Evolutionary conservation across 2,329 filamentous ascomycete species (phyloP).

Genomic region (Ascocoryne sarcoides): DNA sequence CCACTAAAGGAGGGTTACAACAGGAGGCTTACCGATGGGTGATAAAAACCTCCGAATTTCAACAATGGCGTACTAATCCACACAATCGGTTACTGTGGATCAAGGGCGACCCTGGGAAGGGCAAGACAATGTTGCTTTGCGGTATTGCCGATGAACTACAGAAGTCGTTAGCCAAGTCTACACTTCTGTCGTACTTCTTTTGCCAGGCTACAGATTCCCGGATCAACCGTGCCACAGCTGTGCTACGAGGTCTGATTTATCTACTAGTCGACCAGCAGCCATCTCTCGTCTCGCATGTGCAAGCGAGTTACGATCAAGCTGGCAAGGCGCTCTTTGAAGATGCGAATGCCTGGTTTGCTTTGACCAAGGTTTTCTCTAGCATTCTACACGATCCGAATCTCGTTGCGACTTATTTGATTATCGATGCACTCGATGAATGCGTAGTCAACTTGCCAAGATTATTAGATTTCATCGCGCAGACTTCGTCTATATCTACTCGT

Average conservation of each 20-base stretch:
- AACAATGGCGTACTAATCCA: slow-evolving; percentile 19
- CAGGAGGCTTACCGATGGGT: slow-evolving; percentile 29
- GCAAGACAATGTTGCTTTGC: slow-evolving; percentile 31
- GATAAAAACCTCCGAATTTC: slow-evolving; percentile 24
- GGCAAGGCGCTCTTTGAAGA: slow-evolving; percentile 33
- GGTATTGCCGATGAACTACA: slow-evolving; percentile 23
- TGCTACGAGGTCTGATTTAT: slow-evolving; percentile 37
- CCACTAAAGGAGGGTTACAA: slow-evolving; percentile 21
- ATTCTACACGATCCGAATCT: slow-evolving; percentile 32
- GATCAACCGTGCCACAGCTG: slow-evolving; percentile 32
- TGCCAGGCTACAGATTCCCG: slow-evolving; percentile 33
- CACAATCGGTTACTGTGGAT: slow-evolving; percentile 28
- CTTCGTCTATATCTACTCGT: slow-evolving; percentile 10
- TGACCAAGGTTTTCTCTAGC: slow-evolving; percentile 31
- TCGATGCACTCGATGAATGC: slow-evolving; percentile 43
- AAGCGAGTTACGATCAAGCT: slow-evolving; percentile 27
- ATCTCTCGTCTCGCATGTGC: slow-evolving; percentile 29
- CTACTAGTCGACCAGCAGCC: slow-evolving; percentile 31
- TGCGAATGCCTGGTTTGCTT: slow-evolving; percentile 29
- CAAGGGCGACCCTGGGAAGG: slow-evolving; percentile 30
- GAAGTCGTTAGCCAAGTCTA: slow-evolving; percentile 1
- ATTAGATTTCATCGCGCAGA: slow-evolving; percentile 29
- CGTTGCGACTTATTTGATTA: slow-evolving; percentile 28
- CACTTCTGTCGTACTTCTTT: slow-evolving; percentile 31
- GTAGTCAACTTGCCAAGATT: slow-evolving; percentile 24